Conservation (phyloP, 345 rosid genomes). For the Euphorbia lathyris region DNA sequence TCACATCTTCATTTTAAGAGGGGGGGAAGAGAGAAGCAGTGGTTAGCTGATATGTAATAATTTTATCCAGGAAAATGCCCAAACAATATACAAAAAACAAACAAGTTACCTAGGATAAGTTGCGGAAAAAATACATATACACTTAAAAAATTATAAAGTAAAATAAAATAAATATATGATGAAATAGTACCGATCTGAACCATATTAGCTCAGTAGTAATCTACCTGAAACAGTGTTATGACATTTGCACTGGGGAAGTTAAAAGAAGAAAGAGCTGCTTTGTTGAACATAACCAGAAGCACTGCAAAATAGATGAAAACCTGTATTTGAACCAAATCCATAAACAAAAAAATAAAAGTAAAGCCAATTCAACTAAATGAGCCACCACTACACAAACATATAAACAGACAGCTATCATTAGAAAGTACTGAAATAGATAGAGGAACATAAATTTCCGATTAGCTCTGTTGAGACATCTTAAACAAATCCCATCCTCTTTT, state of each 20-base stretch:
- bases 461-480: background rate
- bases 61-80: background rate
- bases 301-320: slow-evolving; percentile 43
- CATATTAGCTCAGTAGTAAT: background rate
- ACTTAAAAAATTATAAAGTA: background rate
- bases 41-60: background rate
- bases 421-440: background rate
- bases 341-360: background rate
- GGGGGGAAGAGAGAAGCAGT: background rate
- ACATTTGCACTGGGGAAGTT: slow-evolving; percentile 83
- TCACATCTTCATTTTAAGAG: background rate
- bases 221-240: slow-evolving; percentile 87
- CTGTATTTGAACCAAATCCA: background rate
- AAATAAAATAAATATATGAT: background rate
- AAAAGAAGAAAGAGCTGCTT: slow-evolving; percentile 97
- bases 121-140: background rate
- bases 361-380: background rate
- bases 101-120: background rate
- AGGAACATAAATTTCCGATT: background rate
- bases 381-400: background rate
- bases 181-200: background rate
- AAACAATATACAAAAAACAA: background rate
- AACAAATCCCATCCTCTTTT: background rate
- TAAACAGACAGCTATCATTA: background rate
- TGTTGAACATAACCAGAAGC: slow-evolving; percentile 85